phyloP scores from a whole-genome alignment of 768 basidiomycete species.

The Cyclocybe cylindracea region DNA sequence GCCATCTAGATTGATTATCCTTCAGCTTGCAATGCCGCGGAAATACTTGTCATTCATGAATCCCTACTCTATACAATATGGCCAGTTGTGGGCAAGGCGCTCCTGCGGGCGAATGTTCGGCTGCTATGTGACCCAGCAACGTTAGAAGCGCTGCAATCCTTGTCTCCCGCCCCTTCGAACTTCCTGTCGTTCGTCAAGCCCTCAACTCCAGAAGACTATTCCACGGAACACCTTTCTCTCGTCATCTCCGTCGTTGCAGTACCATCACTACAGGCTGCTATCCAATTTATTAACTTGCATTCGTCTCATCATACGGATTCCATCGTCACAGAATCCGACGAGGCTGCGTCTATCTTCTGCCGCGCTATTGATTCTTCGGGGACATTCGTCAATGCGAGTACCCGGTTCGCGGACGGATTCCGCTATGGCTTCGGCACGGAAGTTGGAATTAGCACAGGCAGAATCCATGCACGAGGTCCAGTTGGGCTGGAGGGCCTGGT shows the following conservation, averaged over 20 bases:
- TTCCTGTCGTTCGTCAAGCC: conserved; percentile 48
- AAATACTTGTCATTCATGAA: conserved; percentile 86
- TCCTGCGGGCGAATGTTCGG: conserved; percentile 68
- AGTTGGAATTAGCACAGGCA: conserved; percentile 95
- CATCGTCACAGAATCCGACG: conserved; percentile 83
- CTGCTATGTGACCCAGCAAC: conserved; percentile 79
- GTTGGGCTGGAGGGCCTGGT: conserved; percentile 93
- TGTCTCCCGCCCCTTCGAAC: conserved; percentile 37
- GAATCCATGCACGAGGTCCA: conserved; percentile 95
- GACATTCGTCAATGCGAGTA: conserved; percentile 93
- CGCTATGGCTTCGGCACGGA: conserved; percentile 97
- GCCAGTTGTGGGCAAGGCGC: conserved; percentile 74
- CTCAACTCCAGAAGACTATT: conserved; percentile 67
- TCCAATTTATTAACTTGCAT: conserved; percentile 88
- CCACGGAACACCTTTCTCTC: conserved; percentile 86
- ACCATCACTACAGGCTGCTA: conserved; percentile 71
- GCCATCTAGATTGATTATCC: conserved; percentile 80
- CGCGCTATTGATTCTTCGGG: conserved; percentile 90
- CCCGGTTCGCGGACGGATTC: conserved; percentile 96
- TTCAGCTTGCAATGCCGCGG: conserved; percentile 92
- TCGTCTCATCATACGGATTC: conserved; percentile 95
- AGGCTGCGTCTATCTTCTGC: conserved; percentile 71
- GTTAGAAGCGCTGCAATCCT: conserved; percentile 50
- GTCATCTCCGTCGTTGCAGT: conserved; percentile 80
- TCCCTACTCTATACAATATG: conserved; percentile 72